Evolutionary conservation across 2,329 filamentous ascomycete species (phyloP).

Genomic region (Dothiorella sarmentorum): DNA sequence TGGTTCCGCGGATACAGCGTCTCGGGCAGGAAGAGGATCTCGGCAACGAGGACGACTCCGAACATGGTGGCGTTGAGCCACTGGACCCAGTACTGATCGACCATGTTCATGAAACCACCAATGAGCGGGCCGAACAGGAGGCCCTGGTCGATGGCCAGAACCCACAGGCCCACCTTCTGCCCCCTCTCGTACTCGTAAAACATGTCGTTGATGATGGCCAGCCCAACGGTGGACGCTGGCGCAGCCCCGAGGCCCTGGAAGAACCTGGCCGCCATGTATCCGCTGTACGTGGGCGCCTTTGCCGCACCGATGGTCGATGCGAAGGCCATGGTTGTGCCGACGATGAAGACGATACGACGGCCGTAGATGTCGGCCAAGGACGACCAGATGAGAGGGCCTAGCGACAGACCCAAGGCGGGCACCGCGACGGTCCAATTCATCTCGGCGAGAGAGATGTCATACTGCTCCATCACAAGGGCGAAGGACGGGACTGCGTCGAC

Average conservation of each 20-base stretch:
- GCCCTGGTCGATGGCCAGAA: conserved; percentile 54
- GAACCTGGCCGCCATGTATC: conserved; percentile 58
- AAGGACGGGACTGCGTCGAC: conserved; percentile 49
- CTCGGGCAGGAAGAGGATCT: conserved; percentile 53
- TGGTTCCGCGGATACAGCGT: conserved; percentile 54
- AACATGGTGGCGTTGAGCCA: conserved; percentile 56
- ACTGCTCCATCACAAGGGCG: conserved; percentile 47
- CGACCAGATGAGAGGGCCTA: conserved; percentile 32
- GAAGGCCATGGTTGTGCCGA: conserved; percentile 43
- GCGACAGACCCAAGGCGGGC: conserved; percentile 30
- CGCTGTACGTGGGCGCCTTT: conserved; percentile 40
- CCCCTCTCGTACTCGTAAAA: conserved; percentile 58
- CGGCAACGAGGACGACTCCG: conserved; percentile 45
- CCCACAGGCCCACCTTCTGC: conserved; percentile 55
- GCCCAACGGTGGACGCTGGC: conserved; percentile 53
- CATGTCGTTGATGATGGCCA: conserved; percentile 54
- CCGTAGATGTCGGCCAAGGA: conserved; percentile 34
- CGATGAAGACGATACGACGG: conserved; percentile 46
- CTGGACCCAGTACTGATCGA: conserved; percentile 51
- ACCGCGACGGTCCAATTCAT: conserved; percentile 57
- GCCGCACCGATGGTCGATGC: conserved; percentile 43
- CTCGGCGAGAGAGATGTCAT: conserved; percentile 38
- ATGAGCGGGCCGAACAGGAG: conserved; percentile 50
- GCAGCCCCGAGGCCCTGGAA: conserved; percentile 57
- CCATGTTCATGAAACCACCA: conserved; percentile 51